Evolutionary conservation across 1,139 yeast species (phyloP).

Genomic region (Debaryomyces subglobosus): DNA sequence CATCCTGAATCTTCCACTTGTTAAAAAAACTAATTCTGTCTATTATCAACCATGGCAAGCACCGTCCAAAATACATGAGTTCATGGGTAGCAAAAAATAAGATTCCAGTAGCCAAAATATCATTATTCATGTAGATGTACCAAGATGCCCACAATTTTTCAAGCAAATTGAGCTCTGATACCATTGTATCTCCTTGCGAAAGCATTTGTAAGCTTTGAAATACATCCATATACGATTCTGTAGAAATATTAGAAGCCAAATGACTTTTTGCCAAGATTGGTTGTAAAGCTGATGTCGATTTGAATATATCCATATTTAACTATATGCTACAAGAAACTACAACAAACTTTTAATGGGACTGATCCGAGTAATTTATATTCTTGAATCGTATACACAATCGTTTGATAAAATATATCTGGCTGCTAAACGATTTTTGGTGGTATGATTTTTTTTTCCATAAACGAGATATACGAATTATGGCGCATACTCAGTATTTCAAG

Average conservation of each 20-base stretch:
- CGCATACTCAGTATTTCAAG: background rate
- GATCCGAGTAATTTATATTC: background rate
- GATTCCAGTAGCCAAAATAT: constrained; percentile 80
- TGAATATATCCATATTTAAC: constrained; percentile 9
- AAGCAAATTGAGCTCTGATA: constrained; percentile 29
- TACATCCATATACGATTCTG: constrained; percentile 11
- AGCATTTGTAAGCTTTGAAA: constrained; percentile 10
- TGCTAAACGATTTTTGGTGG: background rate
- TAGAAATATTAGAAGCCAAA: background rate
- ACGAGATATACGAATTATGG: background rate
- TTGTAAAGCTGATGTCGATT: constrained; percentile 15
- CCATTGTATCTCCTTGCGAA: constrained; percentile 11
- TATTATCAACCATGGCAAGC: constrained; percentile 81
- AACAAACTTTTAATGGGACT: background rate
- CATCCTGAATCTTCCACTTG: constrained; percentile 79
- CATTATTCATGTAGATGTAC: constrained; percentile 74
- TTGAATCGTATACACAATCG: background rate
- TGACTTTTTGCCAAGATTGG: constrained; percentile 12
- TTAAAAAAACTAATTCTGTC: constrained; percentile 77
- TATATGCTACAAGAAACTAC: background rate
- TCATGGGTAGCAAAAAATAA: constrained; percentile 77
- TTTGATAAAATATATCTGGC: background rate
- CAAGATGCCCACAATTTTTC: constrained; percentile 81
- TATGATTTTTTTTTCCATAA: background rate
- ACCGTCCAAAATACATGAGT: constrained; percentile 79